These are phyloP conservation scores for Arachis hypogaea DNA, from an alignment of 306 rosid genomes.

Conservation along the genomic window DNA sequence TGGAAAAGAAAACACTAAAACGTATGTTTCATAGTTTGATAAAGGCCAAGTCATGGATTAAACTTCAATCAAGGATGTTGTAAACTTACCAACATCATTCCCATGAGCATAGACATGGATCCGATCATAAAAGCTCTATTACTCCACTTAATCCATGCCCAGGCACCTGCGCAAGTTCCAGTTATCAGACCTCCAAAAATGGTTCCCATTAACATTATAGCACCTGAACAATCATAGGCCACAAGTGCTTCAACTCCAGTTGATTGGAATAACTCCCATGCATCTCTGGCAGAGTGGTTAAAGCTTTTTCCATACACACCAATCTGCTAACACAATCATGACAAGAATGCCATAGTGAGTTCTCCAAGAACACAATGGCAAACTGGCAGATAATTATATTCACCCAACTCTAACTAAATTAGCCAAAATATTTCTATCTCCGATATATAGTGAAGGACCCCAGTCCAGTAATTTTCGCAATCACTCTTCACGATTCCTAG, in stretches of 20 bases:
- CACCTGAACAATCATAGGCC: constrained; percentile 97
- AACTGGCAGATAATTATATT: not conserved
- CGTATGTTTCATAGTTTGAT: not conserved
- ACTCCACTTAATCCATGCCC: constrained; percentile 87
- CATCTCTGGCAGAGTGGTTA: constrained; percentile 96
- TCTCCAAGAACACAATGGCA: constrained; percentile 10
- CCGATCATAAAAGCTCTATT: constrained; percentile 90
- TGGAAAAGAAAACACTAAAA: no score
- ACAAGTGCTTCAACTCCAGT: constrained; percentile 95
- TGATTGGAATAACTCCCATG: constrained; percentile 98
- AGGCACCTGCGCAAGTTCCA: constrained; percentile 91
- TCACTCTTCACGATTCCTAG: not conserved
- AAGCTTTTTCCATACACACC: constrained; percentile 93
- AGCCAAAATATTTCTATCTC: not conserved
- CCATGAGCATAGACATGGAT: constrained; percentile 92
- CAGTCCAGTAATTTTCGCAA: not conserved
- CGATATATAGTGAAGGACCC: not conserved
- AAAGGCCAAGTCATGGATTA: not conserved
- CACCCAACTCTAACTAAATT: constrained; percentile 1
- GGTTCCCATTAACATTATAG: constrained; percentile 90
- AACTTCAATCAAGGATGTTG: constrained; percentile 25
- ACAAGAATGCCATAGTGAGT: constrained; percentile 23
- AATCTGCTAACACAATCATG: constrained; percentile 57
- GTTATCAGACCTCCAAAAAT: constrained; percentile 83
- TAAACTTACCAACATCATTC: constrained; percentile 86